Percentiles rank a stretch among this genome's conserved stretches.
phyloP scores from a whole-genome alignment of 2,329 filamentous ascomycete genomes.

The Rachicladosporium sp. region DNA sequence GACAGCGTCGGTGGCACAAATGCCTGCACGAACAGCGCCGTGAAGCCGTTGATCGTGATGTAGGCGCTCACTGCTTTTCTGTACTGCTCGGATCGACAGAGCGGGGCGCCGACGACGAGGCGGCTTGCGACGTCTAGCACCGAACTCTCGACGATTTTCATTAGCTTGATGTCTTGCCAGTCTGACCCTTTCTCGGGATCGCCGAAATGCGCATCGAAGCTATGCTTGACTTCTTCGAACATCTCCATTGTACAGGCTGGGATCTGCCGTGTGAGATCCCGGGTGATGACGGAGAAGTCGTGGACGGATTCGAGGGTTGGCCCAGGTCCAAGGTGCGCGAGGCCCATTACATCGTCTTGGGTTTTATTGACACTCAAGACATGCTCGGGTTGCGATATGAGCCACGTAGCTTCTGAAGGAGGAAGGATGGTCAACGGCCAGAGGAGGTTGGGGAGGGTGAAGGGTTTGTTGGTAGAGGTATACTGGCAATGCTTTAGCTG shows the following conservation, averaged over 20 bases:
- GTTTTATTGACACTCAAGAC: slow-evolving; percentile 3
- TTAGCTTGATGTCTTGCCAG: slow-evolving; percentile 4
- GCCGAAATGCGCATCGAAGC: slow-evolving; percentile 3
- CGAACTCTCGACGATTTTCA: slow-evolving; percentile 1
- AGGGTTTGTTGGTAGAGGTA: slow-evolving; percentile 5
- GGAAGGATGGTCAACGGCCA: slow-evolving; percentile 7
- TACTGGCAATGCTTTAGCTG: slow-evolving; percentile 1
- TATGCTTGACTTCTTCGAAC: slow-evolving; percentile 4
- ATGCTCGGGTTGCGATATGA: slow-evolving; percentile 6
- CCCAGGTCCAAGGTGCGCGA: slow-evolving; percentile 6
- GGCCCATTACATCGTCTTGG: slow-evolving; percentile 5
- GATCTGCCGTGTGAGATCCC: slow-evolving; percentile 7
- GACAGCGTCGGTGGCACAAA: slow-evolving; percentile 2
- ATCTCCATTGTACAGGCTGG: slow-evolving; percentile 4
- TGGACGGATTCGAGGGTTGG: slow-evolving; percentile 4
- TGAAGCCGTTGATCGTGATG: slow-evolving; percentile 3
- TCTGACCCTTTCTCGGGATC: neutral
- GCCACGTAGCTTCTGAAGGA: slow-evolving; percentile 5
- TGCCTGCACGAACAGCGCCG: slow-evolving; percentile 1
- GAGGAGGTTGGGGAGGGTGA: slow-evolving; percentile 6
- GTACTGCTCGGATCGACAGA: slow-evolving; percentile 4
- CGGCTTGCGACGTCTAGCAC: slow-evolving; percentile 4
- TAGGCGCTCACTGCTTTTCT: slow-evolving; percentile 1
- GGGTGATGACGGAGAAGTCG: slow-evolving; percentile 7
- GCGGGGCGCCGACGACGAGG: slow-evolving; percentile 2